Percentiles rank a stretch among this genome's conserved stretches.
Evolutionary conservation across 1,284 basidiomycete species (phyloP).

Genomic region (Meripilus lineatus): DNA sequence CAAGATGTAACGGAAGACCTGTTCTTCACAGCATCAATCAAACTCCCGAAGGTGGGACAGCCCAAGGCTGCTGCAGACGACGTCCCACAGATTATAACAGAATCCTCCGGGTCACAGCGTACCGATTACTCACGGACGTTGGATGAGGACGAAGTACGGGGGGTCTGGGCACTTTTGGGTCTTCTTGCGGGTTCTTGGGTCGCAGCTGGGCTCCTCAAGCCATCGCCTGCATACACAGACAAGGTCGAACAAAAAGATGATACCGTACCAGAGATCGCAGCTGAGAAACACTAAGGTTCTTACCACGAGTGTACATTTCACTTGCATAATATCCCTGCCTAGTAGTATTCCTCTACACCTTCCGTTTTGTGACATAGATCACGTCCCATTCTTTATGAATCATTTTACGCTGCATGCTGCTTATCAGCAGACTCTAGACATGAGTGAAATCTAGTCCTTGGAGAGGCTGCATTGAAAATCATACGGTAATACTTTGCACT

Average conservation of each 20-base stretch:
- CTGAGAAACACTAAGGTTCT: conserved; percentile 17
- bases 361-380: too few relatives aligned
- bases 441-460: too few relatives aligned
- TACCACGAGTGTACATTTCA: too few relatives aligned
- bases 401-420: too few relatives aligned
- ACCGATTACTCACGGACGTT: conserved; percentile 38
- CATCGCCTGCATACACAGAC: conserved; percentile 21
- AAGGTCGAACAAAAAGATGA: conserved; percentile 16
- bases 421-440: too few relatives aligned
- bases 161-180: conserved; percentile 49
- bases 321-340: too few relatives aligned
- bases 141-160: conserved; percentile 46
- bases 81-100: conserved; percentile 19
- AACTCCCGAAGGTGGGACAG: conserved; percentile 14
- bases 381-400: too few relatives aligned
- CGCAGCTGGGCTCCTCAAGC: conserved; percentile 37
- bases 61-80: conserved; percentile 16
- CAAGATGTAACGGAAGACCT: conserved; percentile 34
- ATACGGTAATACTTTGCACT: too few relatives aligned
- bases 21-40: conserved; percentile 31
- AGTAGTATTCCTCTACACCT: too few relatives aligned
- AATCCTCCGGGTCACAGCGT: conserved; percentile 23
- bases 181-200: conserved; percentile 50
- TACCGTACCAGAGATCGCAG: conserved; percentile 14
- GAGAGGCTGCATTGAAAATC: too few relatives aligned